Evolutionary conservation across 148 eudicot genomes (phyloP).

Genomic region (Cornus kousa): DNA sequence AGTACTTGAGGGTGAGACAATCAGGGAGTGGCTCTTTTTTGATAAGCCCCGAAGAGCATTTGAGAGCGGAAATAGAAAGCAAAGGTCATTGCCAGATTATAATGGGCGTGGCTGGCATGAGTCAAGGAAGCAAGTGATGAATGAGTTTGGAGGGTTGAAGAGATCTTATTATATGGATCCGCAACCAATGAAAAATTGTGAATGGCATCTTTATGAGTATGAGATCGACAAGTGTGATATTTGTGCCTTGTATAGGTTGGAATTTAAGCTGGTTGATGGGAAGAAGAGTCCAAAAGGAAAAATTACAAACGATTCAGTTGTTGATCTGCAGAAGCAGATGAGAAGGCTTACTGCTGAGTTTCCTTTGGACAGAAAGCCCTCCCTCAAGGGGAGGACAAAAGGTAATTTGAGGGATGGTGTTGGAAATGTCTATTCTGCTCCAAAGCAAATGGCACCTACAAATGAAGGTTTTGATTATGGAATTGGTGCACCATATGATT

Average conservation of each 20-base stretch:
- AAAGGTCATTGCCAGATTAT: slow-evolving; percentile 92
- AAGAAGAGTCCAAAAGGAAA: slow-evolving; percentile 80
- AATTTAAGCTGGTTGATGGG: slow-evolving; percentile 77
- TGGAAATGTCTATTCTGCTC: slow-evolving; percentile 37
- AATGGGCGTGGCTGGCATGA: slow-evolving; percentile 99
- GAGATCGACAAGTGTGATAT: slow-evolving; percentile 77
- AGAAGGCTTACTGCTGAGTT: slow-evolving; percentile 88
- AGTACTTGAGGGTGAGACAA: slow-evolving; percentile 81
- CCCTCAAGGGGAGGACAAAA: slow-evolving; percentile 60
- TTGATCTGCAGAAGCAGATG: slow-evolving; percentile 96
- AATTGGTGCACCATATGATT: slow-evolving; percentile 49
- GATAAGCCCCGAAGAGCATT: slow-evolving; percentile 98
- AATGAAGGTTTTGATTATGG: slow-evolving; percentile 55
- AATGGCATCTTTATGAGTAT: slow-evolving; percentile 96
- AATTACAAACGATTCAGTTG: slow-evolving; percentile 62
- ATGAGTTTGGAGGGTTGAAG: slow-evolving; percentile 78
- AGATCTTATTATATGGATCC: slow-evolving; percentile 99
- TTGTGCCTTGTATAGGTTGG: slow-evolving; percentile 86
- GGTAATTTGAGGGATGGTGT: slow-evolving; percentile 39
- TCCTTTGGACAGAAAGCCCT: slow-evolving; percentile 56
- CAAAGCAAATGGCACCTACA: slow-evolving; percentile 31
- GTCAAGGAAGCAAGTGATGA: slow-evolving; percentile 94
- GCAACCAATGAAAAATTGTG: slow-evolving; percentile 79
- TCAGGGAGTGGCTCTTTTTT: slow-evolving; percentile 97
- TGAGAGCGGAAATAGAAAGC: slow-evolving; percentile 97